A percentile compares a stretch with the other conserved stretches of the same genome.
phyloP scores from a whole-genome alignment of 192 early-diverging fungal genomes.

The Dissophora ornata region DNA sequence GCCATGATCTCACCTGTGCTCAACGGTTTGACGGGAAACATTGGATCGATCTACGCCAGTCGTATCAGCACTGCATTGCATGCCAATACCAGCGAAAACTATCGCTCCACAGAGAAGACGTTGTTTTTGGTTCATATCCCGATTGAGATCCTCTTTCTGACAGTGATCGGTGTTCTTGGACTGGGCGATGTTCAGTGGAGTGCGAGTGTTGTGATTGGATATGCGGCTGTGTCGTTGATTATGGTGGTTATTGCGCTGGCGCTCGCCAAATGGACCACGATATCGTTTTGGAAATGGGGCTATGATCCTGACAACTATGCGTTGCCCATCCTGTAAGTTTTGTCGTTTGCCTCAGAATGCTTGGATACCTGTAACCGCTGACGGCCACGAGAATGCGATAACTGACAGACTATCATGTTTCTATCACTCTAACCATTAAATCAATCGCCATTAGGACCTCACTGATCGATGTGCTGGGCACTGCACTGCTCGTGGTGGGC shows the following conservation, averaged over 20 bases:
- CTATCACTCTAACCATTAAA: no score
- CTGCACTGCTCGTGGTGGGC: conserved; percentile 65
- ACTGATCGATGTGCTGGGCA: conserved; percentile 78
- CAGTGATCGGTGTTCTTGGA: conserved; percentile 14
- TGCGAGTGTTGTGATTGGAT: conserved; percentile 4
- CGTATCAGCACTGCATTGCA: conserved; percentile 82
- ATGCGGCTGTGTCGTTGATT: conserved; percentile 11
- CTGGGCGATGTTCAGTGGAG: conserved; percentile 41
- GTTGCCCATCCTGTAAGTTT: conserved; percentile 67
- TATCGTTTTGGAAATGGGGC: conserved; percentile 69
- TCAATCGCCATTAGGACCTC: conserved; percentile 76
- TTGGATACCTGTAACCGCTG: no score
- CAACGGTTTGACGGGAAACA: conserved; percentile 78
- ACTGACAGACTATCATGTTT: no score
- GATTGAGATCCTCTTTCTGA: conserved; percentile 71
- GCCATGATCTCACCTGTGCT: conserved; percentile 76
- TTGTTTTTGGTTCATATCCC: conserved; percentile 78
- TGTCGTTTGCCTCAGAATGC: no score
- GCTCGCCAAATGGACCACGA: conserved; percentile 68
- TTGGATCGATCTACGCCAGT: conserved; percentile 83
- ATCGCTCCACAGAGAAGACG: conserved; percentile 64
- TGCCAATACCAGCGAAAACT: conserved; percentile 56
- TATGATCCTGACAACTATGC: conserved; percentile 86
- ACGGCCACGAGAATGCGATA: no score
- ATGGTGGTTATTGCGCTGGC: conserved; percentile 62